Evolutionary conservation across 352 stramenopile genomes (phyloP).

Genomic region (Globisporangium nunn): DNA sequence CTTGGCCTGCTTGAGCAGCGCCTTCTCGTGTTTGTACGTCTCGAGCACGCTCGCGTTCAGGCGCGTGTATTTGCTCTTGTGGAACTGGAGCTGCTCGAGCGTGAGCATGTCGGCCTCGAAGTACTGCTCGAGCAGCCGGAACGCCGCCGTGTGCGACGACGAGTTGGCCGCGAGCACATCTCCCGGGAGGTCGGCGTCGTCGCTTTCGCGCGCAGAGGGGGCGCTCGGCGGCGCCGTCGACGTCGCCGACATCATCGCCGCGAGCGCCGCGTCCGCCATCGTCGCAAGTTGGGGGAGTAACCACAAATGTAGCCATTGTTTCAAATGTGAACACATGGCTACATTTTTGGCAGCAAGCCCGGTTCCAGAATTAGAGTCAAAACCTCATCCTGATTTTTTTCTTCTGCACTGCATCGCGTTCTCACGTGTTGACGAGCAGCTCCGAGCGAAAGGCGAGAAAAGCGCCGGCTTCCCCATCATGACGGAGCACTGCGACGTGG

Average conservation of each 20-base stretch:
- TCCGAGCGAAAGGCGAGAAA: neutral
- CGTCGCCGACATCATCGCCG: neutral
- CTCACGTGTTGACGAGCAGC: neutral
- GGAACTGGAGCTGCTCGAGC: conserved; percentile 66
- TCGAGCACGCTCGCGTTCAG: conserved; percentile 63
- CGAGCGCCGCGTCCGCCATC: neutral
- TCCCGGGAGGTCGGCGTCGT: conserved; percentile 10
- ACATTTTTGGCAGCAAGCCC: too few relatives aligned
- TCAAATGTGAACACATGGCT: too few relatives aligned
- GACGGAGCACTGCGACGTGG: conserved; percentile 19
- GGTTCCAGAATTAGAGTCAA: too few relatives aligned
- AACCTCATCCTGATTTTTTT: too few relatives aligned
- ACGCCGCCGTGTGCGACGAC: conserved; percentile 58
- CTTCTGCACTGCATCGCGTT: neutral
- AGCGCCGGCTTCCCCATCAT: neutral
- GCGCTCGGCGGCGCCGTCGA: neutral
- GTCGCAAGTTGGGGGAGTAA: neutral
- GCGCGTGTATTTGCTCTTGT: conserved; percentile 76
- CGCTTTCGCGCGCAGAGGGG: neutral
- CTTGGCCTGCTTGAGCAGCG: conserved; percentile 75
- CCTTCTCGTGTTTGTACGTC: conserved; percentile 80
- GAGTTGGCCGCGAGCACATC: conserved; percentile 30
- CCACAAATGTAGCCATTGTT: neutral
- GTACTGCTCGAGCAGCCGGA: conserved; percentile 77
- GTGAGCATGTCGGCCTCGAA: conserved; percentile 82